phyloP scores from a whole-genome alignment of 805 yeast genomes.

The Cyberlindnera samutprakarnensis region DNA sequence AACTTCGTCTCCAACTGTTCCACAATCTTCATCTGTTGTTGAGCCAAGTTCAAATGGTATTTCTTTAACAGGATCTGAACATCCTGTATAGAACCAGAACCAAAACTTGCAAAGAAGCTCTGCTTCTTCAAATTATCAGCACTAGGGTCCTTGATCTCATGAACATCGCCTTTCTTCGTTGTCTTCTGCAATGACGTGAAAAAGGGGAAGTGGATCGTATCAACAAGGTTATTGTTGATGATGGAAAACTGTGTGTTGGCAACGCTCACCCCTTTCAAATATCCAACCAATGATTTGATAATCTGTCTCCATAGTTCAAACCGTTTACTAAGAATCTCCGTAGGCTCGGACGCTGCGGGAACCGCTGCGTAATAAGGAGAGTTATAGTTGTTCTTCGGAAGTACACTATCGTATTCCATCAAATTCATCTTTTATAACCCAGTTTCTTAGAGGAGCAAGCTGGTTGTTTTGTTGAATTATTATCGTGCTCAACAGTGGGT shows the following conservation, averaged over 20 bases:
- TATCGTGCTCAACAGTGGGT: no score
- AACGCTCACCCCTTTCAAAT: conserved; percentile 68
- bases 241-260: conserved; percentile 83
- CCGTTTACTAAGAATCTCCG: conserved; percentile 75
- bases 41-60: conserved; percentile 56
- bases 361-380: conserved; percentile 39
- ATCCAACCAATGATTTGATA: conserved; percentile 65
- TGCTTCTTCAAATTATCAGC: conserved; percentile 19
- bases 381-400: conserved; percentile 14
- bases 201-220: conserved; percentile 51
- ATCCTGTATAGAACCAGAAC: conserved; percentile 76
- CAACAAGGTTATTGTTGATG: conserved; percentile 72
- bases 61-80: conserved; percentile 64
- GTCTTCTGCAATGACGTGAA: conserved; percentile 19
- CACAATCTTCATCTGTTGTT: conserved; percentile 46
- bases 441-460: no score
- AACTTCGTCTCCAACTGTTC: conserved; percentile 51
- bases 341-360: conserved; percentile 64
- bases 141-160: conserved; percentile 28
- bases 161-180: conserved; percentile 3
- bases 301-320: conserved; percentile 83
- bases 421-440: no score
- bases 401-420: conserved; percentile 11
- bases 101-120: conserved; percentile 60
- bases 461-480: no score